Percentiles rank a stretch among this genome's conserved stretches.
Evolutionary conservation across 331 rosid species (phyloP).

Genomic region (Acacia concinna): DNA sequence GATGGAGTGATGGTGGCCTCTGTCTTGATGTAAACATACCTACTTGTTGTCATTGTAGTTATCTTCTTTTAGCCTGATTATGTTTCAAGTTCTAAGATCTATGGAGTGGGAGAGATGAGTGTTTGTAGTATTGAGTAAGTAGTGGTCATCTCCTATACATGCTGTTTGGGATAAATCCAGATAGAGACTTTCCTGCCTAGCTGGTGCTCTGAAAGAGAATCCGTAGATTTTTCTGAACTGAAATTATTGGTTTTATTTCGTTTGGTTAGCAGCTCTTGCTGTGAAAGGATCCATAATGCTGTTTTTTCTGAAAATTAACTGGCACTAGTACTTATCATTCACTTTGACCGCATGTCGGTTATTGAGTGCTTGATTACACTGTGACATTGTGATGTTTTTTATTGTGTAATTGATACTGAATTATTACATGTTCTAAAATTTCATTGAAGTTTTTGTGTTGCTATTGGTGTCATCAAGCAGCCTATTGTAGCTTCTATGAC

Average conservation of each 20-base stretch:
- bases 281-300: not conserved
- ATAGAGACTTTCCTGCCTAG: slow-evolving; percentile 10
- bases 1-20: slow-evolving; percentile 96
- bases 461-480: slow-evolving; percentile 16
- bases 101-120: not conserved
- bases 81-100: slow-evolving; percentile 20
- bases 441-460: slow-evolving; percentile 8
- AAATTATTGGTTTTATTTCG: not conserved
- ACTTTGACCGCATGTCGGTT: not conserved
- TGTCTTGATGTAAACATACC: slow-evolving; percentile 70
- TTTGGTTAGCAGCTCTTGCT: not conserved
- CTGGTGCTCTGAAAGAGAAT: slow-evolving; percentile 5
- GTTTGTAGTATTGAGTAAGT: not conserved
- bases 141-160: not conserved
- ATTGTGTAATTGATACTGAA: slow-evolving; percentile 4
- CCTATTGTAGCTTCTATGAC: slow-evolving; percentile 8
- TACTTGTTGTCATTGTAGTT: slow-evolving; percentile 27
- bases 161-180: not conserved
- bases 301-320: not conserved
- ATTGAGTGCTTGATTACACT: not conserved
- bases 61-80: slow-evolving; percentile 3
- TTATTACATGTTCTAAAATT: not conserved
- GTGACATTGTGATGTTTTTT: not conserved
- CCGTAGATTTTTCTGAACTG: not conserved
- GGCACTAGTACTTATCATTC: not conserved